A percentile compares a stretch with the other conserved stretches of the same genome.
phyloP scores from a whole-genome alignment of 1,284 basidiomycete genomes.

The Malassezia vespertilionis region DNA sequence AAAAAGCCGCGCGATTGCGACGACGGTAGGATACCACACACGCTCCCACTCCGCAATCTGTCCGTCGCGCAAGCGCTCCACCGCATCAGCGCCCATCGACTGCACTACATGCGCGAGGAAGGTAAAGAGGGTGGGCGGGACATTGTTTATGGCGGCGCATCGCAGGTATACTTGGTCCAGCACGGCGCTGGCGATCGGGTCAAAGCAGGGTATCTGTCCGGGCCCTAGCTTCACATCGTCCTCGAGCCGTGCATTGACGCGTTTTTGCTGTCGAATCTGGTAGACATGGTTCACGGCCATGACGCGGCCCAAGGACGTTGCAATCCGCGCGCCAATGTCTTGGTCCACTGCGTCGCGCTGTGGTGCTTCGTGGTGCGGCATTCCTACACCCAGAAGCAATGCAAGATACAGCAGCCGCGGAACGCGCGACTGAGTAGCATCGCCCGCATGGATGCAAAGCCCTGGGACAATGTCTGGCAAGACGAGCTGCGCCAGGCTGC shows the following conservation, averaged over 20 bases:
- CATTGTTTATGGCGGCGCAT: background rate
- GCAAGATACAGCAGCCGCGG: conserved; percentile 5
- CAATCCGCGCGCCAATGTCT: conserved; percentile 4
- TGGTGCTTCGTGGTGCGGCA: too few relatives aligned
- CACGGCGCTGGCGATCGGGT: conserved; percentile 2
- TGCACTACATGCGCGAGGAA: conserved; percentile 18
- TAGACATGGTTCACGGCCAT: conserved; percentile 6
- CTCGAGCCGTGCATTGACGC: background rate
- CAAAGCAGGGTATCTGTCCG: conserved; percentile 10
- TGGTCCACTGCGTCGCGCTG: background rate
- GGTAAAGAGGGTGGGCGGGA: conserved; percentile 1
- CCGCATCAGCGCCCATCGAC: conserved; percentile 8
- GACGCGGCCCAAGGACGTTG: conserved; percentile 11
- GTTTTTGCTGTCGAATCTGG: background rate
- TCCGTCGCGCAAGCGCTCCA: background rate
- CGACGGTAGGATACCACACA: conserved; percentile 8
- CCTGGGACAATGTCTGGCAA: conserved; percentile 13
- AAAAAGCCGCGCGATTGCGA: background rate
- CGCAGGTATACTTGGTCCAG: conserved; percentile 5
- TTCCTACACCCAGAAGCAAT: background rate
- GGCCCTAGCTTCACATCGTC: too few relatives aligned
- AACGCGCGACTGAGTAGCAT: conserved; percentile 6
- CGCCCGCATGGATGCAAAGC: conserved; percentile 1
- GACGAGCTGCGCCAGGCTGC: background rate
- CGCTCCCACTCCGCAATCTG: conserved; percentile 4